These are phyloP conservation scores for Debaryomyces nepalensis DNA, from an alignment of 1,139 yeast genomes.

Conservation along the genomic window DNA sequence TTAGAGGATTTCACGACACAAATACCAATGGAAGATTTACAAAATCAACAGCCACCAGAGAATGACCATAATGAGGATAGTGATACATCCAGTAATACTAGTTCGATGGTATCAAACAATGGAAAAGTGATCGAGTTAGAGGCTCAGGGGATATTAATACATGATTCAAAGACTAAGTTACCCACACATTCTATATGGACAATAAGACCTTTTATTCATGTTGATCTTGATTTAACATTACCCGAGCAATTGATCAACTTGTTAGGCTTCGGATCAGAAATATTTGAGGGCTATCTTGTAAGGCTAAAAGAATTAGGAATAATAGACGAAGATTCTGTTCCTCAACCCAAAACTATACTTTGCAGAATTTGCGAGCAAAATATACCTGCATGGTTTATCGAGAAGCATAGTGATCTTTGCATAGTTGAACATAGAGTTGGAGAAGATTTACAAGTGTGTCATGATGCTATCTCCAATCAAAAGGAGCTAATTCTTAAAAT, in stretches of 20 bases:
- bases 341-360: slow-evolving; percentile 75
- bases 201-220: slow-evolving; percentile 72
- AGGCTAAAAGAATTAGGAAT: slow-evolving; percentile 64
- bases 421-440: slow-evolving; percentile 82
- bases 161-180: slow-evolving; percentile 57
- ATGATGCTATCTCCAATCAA: slow-evolving; percentile 80
- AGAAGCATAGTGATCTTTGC: slow-evolving; percentile 87
- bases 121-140: slow-evolving; percentile 75
- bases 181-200: slow-evolving; percentile 95
- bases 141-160: slow-evolving; percentile 95
- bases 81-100: slow-evolving; percentile 8
- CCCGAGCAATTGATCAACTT: slow-evolving; percentile 70
- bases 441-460: slow-evolving; percentile 76
- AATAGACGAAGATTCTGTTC: slow-evolving; percentile 65
- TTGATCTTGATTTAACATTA: slow-evolving; percentile 64
- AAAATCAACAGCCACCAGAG: slow-evolving; percentile 1
- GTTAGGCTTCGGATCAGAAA: slow-evolving; percentile 87
- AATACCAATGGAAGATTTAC: slow-evolving; percentile 1
- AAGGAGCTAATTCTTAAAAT: slow-evolving; percentile 54
- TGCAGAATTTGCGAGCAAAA: slow-evolving; percentile 92
- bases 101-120: slow-evolving; percentile 46
- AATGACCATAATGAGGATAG: slow-evolving; percentile 9
- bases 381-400: slow-evolving; percentile 97
- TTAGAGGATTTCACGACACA: slow-evolving; percentile 16
- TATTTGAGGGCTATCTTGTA: slow-evolving; percentile 75